Percentiles rank a stretch among this genome's conserved stretches.
phyloP scores from a whole-genome alignment of 2,329 filamentous ascomycete species.

The Colletotrichum sp. region DNA sequence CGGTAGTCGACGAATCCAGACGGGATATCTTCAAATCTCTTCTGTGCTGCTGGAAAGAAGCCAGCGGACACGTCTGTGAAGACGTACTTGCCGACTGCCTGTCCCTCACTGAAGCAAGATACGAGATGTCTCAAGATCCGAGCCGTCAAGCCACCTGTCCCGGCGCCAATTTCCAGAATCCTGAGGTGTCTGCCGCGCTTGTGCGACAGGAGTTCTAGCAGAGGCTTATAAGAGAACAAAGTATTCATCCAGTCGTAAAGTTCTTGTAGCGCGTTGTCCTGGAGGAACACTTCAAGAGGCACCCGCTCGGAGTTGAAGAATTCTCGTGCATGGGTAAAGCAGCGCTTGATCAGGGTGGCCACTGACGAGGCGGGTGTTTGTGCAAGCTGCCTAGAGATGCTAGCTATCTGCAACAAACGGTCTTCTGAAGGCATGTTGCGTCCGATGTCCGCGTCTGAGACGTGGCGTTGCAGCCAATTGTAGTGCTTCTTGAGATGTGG shows the following conservation, averaged over 20 bases:
- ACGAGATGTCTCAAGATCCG: not conserved
- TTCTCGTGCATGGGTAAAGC: not conserved
- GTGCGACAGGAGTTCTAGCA: not conserved
- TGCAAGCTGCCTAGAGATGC: not conserved
- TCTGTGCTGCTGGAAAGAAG: conserved; percentile 24
- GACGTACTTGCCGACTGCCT: conserved; percentile 21
- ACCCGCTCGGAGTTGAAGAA: not conserved
- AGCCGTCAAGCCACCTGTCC: conserved; percentile 2
- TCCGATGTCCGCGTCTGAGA: not conserved
- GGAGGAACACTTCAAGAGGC: not conserved
- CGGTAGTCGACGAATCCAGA: not conserved
- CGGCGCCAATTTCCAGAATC: conserved; percentile 23
- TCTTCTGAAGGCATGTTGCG: not conserved
- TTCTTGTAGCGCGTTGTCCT: not conserved
- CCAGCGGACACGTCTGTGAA: conserved; percentile 28
- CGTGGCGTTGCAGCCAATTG: not conserved
- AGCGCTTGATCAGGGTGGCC: not conserved
- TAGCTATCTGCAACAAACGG: not conserved
- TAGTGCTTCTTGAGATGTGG: not conserved
- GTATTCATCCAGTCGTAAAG: conserved; percentile 16
- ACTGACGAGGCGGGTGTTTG: not conserved
- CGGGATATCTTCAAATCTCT: not conserved
- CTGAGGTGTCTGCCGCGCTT: conserved; percentile 36
- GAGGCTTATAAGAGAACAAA: not conserved
- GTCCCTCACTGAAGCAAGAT: conserved; percentile 14